Evolutionary conservation across 352 stramenopile genomes (phyloP), one percentile per base, ranked within the genome.

Genomic region (Saprolegnia diclina): DNA sequence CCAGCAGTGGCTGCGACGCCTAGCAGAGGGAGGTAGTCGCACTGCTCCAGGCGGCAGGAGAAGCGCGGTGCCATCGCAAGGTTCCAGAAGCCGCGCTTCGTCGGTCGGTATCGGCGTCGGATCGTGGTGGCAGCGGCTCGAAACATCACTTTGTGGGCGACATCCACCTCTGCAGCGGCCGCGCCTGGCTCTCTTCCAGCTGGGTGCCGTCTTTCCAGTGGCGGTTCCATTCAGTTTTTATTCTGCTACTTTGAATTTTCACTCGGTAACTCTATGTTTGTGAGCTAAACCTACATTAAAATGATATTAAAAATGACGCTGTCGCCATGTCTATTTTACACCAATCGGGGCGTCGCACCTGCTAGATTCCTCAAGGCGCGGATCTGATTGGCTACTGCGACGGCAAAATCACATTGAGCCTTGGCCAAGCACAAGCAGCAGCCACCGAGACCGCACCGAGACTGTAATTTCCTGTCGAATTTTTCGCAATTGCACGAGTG

Each of bases 271-370:
- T 48, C 18, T 48, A n/a, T 48, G 42, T 48, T 1, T 11, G 11
- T n/a, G 18, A 48, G 13, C 42, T 48, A 14, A n/a, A 14, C 10
- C 13, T 11, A n/a, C 3, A n/a, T n/a, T n/a, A 48, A 48, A 48
- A 48, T 45, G 14, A 45, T 45, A n/a, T n/a, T 14, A 10, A 19
- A 59, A 59, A 59, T 59, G 13, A 24, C 52, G 52, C 35, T 59
- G 13, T 16, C n/a, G 52, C 52, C 52, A 40, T 59, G 52, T 59
- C 52, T 59, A 59, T 59, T 59, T 59, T 59, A 18, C 24, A 59
- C 52, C 52, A 59, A 59, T 59, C 52, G 13, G 13, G 42, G 1
- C 13, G 13, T n/a, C 42, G 42, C 42, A 48, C 42, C 3, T 42
- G 35, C 52, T 35, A 24, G 52, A 59, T 59, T 59, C 42, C 13